Evolutionary conservation across 1,284 basidiomycete species (phyloP).

Genomic region (Puccinia brachypodii): DNA sequence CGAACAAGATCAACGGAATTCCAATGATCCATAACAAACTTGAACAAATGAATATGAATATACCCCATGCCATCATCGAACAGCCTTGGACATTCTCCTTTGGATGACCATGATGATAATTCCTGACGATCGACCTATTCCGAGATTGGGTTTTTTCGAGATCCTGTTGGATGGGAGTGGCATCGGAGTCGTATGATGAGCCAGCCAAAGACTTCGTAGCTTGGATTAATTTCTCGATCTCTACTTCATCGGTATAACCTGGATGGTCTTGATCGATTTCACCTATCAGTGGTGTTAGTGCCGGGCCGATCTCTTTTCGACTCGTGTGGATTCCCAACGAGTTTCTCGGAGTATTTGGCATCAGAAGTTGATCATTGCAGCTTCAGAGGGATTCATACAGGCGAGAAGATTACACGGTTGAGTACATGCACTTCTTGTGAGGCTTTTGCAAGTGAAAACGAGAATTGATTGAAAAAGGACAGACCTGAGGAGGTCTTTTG

Average conservation of each 20-base stretch:
- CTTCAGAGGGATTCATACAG: not conserved
- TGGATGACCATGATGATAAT: not conserved
- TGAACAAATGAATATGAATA: slow-evolving; percentile 14
- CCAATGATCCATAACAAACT: slow-evolving; percentile 22
- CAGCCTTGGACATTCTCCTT: not conserved
- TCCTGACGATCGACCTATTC: not conserved
- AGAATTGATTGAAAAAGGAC: not conserved
- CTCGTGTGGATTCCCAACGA: not conserved
- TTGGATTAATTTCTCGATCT: not conserved
- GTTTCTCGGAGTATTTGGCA: not conserved
- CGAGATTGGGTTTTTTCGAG: not conserved
- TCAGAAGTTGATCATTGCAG: not conserved
- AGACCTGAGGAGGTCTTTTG: not conserved
- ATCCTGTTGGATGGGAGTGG: not conserved
- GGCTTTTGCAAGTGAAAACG: too few relatives aligned
- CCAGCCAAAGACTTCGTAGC: slow-evolving; percentile 8
- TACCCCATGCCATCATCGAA: slow-evolving; percentile 3
- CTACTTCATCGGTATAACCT: not conserved
- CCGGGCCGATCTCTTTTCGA: slow-evolving; percentile 24
- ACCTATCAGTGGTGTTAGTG: slow-evolving; percentile 17
- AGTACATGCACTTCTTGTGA: too few relatives aligned
- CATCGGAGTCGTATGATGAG: not conserved
- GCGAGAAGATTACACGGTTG: too few relatives aligned
- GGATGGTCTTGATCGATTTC: slow-evolving; percentile 7
- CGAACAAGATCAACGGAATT: slow-evolving; percentile 20